These are phyloP conservation scores for Setaria italica DNA, from an alignment of 202 grass and related monocot species.

Conservation along the genomic window DNA sequence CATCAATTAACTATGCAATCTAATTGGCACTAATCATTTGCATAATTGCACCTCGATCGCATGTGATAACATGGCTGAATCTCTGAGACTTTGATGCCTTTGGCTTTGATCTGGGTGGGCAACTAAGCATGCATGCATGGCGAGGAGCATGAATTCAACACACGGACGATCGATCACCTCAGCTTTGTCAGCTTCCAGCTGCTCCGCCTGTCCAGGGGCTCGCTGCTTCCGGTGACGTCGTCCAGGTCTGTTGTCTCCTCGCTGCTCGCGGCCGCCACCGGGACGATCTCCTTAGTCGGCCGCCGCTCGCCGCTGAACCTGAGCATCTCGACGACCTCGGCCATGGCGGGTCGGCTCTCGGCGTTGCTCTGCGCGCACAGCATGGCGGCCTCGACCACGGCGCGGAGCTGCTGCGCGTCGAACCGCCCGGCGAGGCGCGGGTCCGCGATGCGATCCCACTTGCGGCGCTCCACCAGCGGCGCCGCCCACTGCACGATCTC, in stretches of 20 bases:
- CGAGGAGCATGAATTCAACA: not conserved
- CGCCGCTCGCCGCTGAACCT: conserved; percentile 44
- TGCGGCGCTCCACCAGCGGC: conserved; percentile 54
- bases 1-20: conserved; percentile 37
- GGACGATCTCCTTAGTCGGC: conserved; percentile 52
- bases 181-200: conserved; percentile 55
- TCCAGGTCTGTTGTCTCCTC: conserved; percentile 34
- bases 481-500: conserved; percentile 78
- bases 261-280: conserved; percentile 35
- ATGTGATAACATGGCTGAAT: conserved; percentile 1
- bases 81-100: not conserved
- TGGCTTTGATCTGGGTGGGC: not conserved
- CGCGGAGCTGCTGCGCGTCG: conserved; percentile 58
- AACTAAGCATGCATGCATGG: not conserved
- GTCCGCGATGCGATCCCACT: conserved; percentile 67
- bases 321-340: conserved; percentile 66
- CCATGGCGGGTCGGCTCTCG: conserved; percentile 56
- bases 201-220: conserved; percentile 58
- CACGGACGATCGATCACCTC: conserved; percentile 33
- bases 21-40: not conserved
- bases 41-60: conserved; percentile 23
- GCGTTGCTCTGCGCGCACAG: conserved; percentile 52
- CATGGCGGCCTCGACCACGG: conserved; percentile 54
- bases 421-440: conserved; percentile 56
- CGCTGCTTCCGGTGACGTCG: conserved; percentile 53